A percentile compares a stretch with the other conserved stretches of the same genome.
phyloP scores from a whole-genome alignment of 2,329 filamentous ascomycete genomes.

The Colletotrichum neosansevieriae region DNA sequence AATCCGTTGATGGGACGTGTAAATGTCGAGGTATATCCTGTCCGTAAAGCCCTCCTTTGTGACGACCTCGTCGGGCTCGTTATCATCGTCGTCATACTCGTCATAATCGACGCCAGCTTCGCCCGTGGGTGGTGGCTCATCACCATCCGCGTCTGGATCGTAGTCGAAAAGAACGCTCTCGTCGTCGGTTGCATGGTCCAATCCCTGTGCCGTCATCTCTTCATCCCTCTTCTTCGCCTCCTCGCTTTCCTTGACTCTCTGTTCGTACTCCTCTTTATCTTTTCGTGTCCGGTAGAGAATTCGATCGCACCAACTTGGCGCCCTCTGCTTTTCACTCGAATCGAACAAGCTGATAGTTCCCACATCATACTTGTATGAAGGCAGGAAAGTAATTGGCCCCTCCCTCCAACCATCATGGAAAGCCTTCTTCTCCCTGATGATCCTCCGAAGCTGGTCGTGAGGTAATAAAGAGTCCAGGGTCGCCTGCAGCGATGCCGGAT shows the following conservation, averaged over 20 bases:
- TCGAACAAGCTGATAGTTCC: conserved; percentile 95
- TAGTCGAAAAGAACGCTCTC: conserved; percentile 92
- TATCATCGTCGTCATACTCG: conserved; percentile 64
- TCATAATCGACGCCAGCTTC: conserved; percentile 69
- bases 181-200: conserved; percentile 79
- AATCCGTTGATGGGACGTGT: conserved; percentile 89
- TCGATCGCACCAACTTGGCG: conserved; percentile 97
- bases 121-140: conserved; percentile 51
- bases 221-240: conserved; percentile 79
- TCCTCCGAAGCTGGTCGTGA: conserved; percentile 85
- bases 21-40: conserved; percentile 71
- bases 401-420: conserved; percentile 95
- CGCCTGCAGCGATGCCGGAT: conserved; percentile 88
- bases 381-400: conserved; percentile 87
- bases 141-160: conserved; percentile 81
- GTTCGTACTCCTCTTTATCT: conserved; percentile 76
- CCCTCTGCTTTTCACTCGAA: conserved; percentile 91
- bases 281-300: conserved; percentile 85
- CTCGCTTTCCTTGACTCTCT: conserved; percentile 71
- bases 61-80: conserved; percentile 60
- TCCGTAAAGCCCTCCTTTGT: conserved; percentile 71
- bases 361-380: conserved; percentile 97
- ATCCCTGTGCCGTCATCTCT: conserved; percentile 84
- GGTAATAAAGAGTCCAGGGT: conserved; percentile 88
- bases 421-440: conserved; percentile 80